Conservation (phyloP, 306 rosid genomes). For the Leucaena leucocephala region DNA sequence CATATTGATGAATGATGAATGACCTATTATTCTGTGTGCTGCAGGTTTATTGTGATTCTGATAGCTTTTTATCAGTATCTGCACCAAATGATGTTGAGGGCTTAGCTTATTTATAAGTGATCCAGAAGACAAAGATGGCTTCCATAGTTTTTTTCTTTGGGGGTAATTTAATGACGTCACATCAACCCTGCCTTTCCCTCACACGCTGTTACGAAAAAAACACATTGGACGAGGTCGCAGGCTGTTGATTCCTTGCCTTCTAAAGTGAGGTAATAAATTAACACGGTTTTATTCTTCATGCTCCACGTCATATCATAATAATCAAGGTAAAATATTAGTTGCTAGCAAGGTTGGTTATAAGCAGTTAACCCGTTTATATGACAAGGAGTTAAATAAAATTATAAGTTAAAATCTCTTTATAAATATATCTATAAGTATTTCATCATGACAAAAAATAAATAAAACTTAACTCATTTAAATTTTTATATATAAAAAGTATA, state of each 20-base stretch:
- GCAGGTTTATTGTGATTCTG: constrained; percentile 27
- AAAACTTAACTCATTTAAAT: too few relatives aligned
- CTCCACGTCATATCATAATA: too few relatives aligned
- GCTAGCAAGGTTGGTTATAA: too few relatives aligned
- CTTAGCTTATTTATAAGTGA: constrained; percentile 36
- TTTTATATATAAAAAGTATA: too few relatives aligned
- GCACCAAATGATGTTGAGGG: constrained; percentile 32
- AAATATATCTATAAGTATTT: too few relatives aligned
- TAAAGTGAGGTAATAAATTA: background rate
- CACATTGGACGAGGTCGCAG: background rate
- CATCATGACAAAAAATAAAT: too few relatives aligned
- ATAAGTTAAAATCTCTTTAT: too few relatives aligned
- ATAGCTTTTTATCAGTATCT: constrained; percentile 26
- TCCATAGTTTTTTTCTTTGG: background rate
- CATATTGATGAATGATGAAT: constrained; percentile 34
- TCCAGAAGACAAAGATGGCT: constrained; percentile 30
- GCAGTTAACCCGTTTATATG: too few relatives aligned
- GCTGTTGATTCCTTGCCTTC: background rate
- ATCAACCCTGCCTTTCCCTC: constrained; percentile 2
- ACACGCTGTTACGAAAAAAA: constrained; percentile 14
- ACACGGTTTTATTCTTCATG: background rate
- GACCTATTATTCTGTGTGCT: background rate
- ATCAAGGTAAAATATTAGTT: too few relatives aligned
- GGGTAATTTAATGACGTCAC: constrained; percentile 37
- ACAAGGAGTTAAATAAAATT: too few relatives aligned